Base-by-base conservation (phyloP, 495 filamentous ascomycete species). In the Hyphodiscus hymeniophilus region DNA sequence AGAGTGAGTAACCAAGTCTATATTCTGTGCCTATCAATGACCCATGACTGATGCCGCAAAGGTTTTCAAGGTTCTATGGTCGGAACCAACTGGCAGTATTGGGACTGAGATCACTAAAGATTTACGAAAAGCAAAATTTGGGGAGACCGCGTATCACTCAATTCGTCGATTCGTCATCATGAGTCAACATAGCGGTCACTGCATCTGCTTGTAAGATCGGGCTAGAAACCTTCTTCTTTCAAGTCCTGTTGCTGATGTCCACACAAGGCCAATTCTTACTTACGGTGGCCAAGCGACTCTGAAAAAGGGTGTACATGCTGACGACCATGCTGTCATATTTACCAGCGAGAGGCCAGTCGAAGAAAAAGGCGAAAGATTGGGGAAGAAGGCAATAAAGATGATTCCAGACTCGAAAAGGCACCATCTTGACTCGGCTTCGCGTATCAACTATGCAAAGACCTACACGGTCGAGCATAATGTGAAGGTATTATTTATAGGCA, bases 381-480 rank as follows among this genome's bases (percentile, higher is more conserved):
- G 52, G 0, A 52, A 7, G 38, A 38, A 45, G 17, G 26, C 51
- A 1, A 47, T 59, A 31, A 21, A 24, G 39, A 46, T 59, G 8
- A 22, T 16, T 6, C 35, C 36, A 15, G 40, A 51, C 10, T 36
- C 42, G 26, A 17, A 34, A 31, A 15, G 31, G 1, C 18, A 36
- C 2, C 33, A 47, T n/a, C 46, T 56, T 3, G 31, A 41, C n/a
- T 5, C 28, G 1, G 4, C 7, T 13, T 59, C 57, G 5, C 33
- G 56, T 11, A 13, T 58, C 3, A 47, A 57, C 20, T 56, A 52
- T 34, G 45, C 28, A 11, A 58, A 61, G 26, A 21, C 58, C 5
- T 60, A 57, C 20, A 60, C 57, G 3, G 50, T 59, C 2, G 57
- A 59, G 31, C 42, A 56, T n/a, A 45, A 50, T 30, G 33, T 47